Evolutionary conservation across 2,329 filamentous ascomycete species (phyloP).

Genomic region (Paramyrothecium sp.): DNA sequence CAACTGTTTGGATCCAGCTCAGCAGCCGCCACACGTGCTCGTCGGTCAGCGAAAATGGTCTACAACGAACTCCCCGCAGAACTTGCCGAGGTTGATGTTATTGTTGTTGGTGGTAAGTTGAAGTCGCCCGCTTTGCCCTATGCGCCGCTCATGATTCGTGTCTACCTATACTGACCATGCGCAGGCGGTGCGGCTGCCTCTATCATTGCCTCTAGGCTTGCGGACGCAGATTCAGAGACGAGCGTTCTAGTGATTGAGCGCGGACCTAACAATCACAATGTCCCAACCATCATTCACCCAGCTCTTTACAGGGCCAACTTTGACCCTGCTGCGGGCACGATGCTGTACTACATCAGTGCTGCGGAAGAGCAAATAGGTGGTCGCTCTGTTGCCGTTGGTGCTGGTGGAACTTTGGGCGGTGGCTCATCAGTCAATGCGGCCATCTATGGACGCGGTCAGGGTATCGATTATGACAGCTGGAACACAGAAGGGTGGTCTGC

Average conservation of each 20-base stretch:
- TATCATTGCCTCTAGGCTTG: conserved; percentile 21
- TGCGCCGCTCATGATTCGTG: background rate
- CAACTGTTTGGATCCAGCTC: too few relatives aligned
- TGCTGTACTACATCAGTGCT: conserved; percentile 1
- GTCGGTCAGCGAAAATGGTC: too few relatives aligned
- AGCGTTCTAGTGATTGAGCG: conserved; percentile 4
- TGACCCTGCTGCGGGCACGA: too few relatives aligned
- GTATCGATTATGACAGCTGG: background rate
- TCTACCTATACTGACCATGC: background rate
- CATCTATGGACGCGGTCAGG: background rate
- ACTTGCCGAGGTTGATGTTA: background rate
- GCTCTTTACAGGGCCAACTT: background rate
- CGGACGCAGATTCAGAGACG: conserved; percentile 19
- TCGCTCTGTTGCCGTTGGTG: background rate
- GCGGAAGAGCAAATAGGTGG: background rate
- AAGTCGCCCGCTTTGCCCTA: too few relatives aligned
- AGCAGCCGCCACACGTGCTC: too few relatives aligned
- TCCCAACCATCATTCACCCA: background rate
- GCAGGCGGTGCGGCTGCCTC: conserved; percentile 23
- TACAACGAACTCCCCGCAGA: background rate
- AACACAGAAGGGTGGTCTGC: background rate
- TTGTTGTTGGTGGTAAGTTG: background rate
- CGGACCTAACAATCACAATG: background rate
- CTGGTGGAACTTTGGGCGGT: background rate
- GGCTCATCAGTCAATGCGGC: background rate